Evolutionary conservation across 768 basidiomycete species (phyloP).

Genomic region (Lentinus tigrinus): DNA sequence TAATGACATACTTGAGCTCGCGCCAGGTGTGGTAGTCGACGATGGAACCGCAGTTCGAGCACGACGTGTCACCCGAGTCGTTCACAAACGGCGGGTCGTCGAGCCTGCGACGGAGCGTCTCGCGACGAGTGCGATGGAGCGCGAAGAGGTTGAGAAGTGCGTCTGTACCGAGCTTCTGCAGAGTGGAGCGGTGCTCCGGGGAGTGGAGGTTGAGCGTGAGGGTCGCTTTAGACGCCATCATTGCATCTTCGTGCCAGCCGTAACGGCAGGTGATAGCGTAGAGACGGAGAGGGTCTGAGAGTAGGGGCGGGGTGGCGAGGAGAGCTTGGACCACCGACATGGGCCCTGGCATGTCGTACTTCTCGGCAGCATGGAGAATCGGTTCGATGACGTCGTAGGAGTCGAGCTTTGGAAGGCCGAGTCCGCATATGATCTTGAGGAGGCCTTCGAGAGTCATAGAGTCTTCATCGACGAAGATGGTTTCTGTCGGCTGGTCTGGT

Average conservation of each 20-base stretch:
- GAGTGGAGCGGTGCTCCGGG: conserved; percentile 40
- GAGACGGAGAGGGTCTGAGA: conserved; percentile 29
- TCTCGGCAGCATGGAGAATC: conserved; percentile 62
- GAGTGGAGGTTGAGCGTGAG: conserved; percentile 53
- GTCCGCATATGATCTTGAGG: conserved; percentile 61
- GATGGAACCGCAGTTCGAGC: conserved; percentile 46
- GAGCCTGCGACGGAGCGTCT: conserved; percentile 47
- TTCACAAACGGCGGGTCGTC: conserved; percentile 59
- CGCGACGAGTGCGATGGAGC: conserved; percentile 53
- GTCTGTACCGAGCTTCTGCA: conserved; percentile 46
- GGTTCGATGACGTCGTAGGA: conserved; percentile 56
- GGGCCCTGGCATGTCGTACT: conserved; percentile 70
- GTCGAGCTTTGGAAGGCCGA: conserved; percentile 46
- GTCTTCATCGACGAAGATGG: conserved; percentile 59
- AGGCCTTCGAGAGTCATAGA: conserved; percentile 51
- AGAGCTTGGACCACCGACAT: conserved; percentile 58
- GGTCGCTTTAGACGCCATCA: conserved; percentile 52
- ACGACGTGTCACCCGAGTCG: conserved; percentile 47
- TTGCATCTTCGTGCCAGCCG: conserved; percentile 58
- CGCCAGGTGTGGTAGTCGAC: conserved; percentile 65
- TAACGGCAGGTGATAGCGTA: conserved; percentile 42
- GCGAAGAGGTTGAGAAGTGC: conserved; percentile 55
- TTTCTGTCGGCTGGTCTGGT: conserved; percentile 25
- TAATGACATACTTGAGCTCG: conserved; percentile 57
- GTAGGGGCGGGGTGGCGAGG: conserved; percentile 50